Conservation (phyloP, 1,284 basidiomycete species). For the Bondarzewia mesenterica region DNA sequence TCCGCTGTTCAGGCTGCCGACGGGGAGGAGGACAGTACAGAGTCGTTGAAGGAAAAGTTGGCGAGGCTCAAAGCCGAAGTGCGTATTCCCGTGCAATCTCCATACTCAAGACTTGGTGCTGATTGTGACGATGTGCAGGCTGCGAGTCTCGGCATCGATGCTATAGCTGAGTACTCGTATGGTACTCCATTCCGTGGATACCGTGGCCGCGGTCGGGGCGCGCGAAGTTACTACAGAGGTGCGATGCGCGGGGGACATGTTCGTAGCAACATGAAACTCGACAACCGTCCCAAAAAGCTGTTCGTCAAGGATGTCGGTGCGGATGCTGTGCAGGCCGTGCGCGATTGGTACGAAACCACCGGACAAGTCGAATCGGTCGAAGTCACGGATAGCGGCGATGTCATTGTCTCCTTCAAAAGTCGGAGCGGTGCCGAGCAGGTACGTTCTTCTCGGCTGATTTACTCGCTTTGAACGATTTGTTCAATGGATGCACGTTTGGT, state of each 20-base stretch:
- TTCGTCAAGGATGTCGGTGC: constrained; percentile 61
- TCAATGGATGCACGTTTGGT: too few relatives aligned
- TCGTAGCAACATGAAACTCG: constrained; percentile 74
- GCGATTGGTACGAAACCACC: constrained; percentile 77
- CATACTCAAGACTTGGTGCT: constrained; percentile 4
- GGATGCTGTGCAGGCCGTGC: constrained; percentile 52
- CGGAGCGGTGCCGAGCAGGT: constrained; percentile 73
- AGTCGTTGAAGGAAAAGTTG: constrained; percentile 72
- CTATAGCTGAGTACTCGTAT: constrained; percentile 24
- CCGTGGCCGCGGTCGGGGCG: constrained; percentile 64
- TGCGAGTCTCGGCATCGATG: constrained; percentile 64
- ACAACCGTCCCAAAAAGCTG: constrained; percentile 83
- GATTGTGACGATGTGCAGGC: constrained; percentile 37
- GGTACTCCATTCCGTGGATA: constrained; percentile 53
- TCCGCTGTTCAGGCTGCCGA: constrained; percentile 30
- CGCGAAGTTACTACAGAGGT: constrained; percentile 53
- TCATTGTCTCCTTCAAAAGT: constrained; percentile 60
- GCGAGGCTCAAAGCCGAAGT: constrained; percentile 82
- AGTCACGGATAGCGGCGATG: constrained; percentile 39
- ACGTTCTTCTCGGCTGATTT: neutral
- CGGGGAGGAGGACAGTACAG: constrained; percentile 45
- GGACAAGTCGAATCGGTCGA: constrained; percentile 63
- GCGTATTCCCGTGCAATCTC: constrained; percentile 16
- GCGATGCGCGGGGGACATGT: constrained; percentile 56
- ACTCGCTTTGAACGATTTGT: constrained; percentile 9